Conservation (phyloP, 2,329 filamentous ascomycete species). For the Aspergillus clavatus region DNA sequence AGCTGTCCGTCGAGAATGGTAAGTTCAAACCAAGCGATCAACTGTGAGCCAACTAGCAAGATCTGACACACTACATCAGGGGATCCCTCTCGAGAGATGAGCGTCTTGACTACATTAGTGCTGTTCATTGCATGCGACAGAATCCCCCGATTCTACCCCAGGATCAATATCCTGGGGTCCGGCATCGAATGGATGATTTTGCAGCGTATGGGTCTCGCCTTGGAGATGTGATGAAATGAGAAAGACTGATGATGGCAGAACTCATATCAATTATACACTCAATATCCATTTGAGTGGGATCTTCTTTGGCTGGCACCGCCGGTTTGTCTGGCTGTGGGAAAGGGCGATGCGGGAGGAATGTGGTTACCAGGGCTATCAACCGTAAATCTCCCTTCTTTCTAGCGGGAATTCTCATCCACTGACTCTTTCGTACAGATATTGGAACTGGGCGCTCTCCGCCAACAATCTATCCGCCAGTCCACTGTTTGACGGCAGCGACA, state of each 20-base stretch:
- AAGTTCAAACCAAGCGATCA: no score
- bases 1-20: no score
- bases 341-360: conserved; percentile 8
- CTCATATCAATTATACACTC: conserved; percentile 11
- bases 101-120: conserved; percentile 8
- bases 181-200: conserved; percentile 12
- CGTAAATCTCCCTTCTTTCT: conserved; percentile 17
- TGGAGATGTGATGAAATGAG: background rate
- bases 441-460: conserved; percentile 10
- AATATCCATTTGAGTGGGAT: conserved; percentile 6
- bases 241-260: conserved; percentile 3
- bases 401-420: no score
- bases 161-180: conserved; percentile 9
- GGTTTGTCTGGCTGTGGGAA: conserved; percentile 10
- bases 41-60: no score
- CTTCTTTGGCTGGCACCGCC: conserved; percentile 10
- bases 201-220: conserved; percentile 3
- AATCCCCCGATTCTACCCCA: conserved; percentile 4
- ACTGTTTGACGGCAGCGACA: conserved; percentile 6
- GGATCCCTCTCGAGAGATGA: no score
- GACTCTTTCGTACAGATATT: conserved; percentile 13
- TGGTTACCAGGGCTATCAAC: conserved; percentile 7
- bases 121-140: conserved; percentile 7
- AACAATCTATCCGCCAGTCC: conserved; percentile 6
- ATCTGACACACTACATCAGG: no score